Conservation (phyloP, 495 filamentous ascomycete genomes). For the Pseudoneurospora amorphoporcata region DNA sequence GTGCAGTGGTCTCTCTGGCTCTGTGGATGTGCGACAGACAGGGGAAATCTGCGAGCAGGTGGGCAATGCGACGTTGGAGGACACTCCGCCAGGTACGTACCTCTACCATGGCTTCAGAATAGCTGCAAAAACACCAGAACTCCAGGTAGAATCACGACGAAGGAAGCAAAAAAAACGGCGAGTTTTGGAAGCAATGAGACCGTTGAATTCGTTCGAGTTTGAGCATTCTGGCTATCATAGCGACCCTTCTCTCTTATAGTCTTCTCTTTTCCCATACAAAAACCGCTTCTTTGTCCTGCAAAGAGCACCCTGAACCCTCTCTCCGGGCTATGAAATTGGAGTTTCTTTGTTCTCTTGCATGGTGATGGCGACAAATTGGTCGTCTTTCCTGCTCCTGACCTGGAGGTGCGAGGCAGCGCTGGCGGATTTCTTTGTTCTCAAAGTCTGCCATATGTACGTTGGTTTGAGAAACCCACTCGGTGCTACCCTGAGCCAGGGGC, state of each 20-base stretch:
- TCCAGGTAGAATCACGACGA: not conserved
- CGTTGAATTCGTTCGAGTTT: not conserved
- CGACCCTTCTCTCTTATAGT: not conserved
- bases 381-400: not conserved
- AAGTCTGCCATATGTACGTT: not conserved
- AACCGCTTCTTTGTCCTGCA: not conserved
- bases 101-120: not conserved
- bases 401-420: not conserved
- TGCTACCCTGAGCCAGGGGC: not conserved
- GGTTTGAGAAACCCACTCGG: not conserved
- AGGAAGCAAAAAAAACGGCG: not conserved
- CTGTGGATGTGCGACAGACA: not conserved
- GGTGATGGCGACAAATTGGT: not conserved
- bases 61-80: not conserved
- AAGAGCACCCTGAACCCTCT: not conserved
- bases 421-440: not conserved
- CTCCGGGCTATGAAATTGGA: not conserved
- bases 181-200: not conserved
- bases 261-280: not conserved
- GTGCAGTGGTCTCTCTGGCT: not conserved
- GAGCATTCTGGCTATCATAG: not conserved
- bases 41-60: not conserved
- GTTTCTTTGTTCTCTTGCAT: not conserved
- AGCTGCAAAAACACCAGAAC: not conserved
- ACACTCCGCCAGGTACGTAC: not conserved